Percentiles rank a stretch among this genome's conserved stretches.
Conservation (phyloP, 2,329 filamentous ascomycete species). For the Zymoseptoria ardabiliae region DNA sequence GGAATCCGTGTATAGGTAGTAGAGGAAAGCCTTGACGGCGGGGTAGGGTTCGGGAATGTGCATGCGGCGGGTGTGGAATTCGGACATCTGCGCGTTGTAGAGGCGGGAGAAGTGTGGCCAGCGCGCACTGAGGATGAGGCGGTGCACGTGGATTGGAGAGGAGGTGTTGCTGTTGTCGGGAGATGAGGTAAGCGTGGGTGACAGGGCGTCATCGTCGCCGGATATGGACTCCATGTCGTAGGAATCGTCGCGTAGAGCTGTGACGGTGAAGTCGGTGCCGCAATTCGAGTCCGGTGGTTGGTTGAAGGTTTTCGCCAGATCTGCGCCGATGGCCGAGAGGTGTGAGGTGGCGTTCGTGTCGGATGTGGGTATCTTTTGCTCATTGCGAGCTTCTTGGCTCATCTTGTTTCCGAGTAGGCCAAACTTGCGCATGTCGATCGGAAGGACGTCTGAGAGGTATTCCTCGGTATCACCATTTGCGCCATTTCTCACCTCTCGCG, state of each 20-base stretch:
- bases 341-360: constrained; percentile 47
- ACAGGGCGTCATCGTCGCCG: constrained; percentile 43
- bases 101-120: constrained; percentile 95
- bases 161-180: constrained; percentile 48
- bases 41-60: constrained; percentile 95
- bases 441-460: constrained; percentile 88
- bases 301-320: constrained; percentile 82
- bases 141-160: constrained; percentile 85
- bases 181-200: constrained; percentile 10
- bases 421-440: constrained; percentile 85
- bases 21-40: constrained; percentile 88
- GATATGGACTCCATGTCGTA: constrained; percentile 52
- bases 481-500: constrained; percentile 64
- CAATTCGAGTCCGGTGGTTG: constrained; percentile 75
- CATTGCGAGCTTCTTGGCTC: constrained; percentile 31
- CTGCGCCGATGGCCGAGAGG: constrained; percentile 64
- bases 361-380: constrained; percentile 43
- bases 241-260: constrained; percentile 67
- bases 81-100: constrained; percentile 90
- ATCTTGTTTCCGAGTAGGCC: constrained; percentile 76
- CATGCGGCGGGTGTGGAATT: constrained; percentile 95
- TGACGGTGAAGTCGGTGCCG: constrained; percentile 85
- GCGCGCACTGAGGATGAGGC: constrained; percentile 84
- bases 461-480: constrained; percentile 68
- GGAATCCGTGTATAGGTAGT: constrained; percentile 94